Percentiles rank a stretch among this genome's conserved stretches.
These are phyloP conservation scores for Tephrocybe sp. DNA, from an alignment of 768 basidiomycete species.

Conservation along the genomic window DNA sequence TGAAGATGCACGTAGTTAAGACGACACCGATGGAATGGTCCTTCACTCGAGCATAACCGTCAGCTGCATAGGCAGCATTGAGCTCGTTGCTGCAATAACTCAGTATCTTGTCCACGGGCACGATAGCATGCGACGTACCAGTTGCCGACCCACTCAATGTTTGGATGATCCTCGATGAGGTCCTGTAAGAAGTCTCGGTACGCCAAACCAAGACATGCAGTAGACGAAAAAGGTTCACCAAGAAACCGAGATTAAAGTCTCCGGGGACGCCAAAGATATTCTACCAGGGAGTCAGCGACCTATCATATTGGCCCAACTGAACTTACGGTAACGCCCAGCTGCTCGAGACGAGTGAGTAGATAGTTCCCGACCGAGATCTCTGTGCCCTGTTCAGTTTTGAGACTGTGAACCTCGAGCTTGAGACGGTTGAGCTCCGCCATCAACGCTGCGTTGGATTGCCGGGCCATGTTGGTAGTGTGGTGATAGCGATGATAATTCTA, in stretches of 20 bases:
- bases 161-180: slow-evolving; percentile 75
- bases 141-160: slow-evolving; percentile 85
- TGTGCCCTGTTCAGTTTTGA: slow-evolving; percentile 34
- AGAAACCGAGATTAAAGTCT: slow-evolving; percentile 79
- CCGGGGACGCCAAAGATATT: slow-evolving; percentile 84
- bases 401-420: slow-evolving; percentile 41
- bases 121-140: slow-evolving; percentile 42
- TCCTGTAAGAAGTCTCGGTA: slow-evolving; percentile 46
- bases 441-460: slow-evolving; percentile 25
- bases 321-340: slow-evolving; percentile 55
- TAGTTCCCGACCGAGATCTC: slow-evolving; percentile 54
- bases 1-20: slow-evolving; percentile 76
- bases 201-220: too few species aligned
- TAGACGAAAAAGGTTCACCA: slow-evolving; percentile 31
- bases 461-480: slow-evolving; percentile 15
- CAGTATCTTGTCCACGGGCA: background rate
- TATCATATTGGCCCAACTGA: background rate
- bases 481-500: background rate
- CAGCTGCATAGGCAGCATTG: slow-evolving; percentile 88
- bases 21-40: slow-evolving; percentile 70
- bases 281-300: slow-evolving; percentile 31
- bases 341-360: slow-evolving; percentile 54
- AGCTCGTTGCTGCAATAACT: slow-evolving; percentile 66
- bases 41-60: slow-evolving; percentile 91
- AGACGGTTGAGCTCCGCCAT: slow-evolving; percentile 49